Evolutionary conservation across 2,329 filamentous ascomycete genomes (phyloP).

Genomic region (Magnaporthiopsis incrustans): DNA sequence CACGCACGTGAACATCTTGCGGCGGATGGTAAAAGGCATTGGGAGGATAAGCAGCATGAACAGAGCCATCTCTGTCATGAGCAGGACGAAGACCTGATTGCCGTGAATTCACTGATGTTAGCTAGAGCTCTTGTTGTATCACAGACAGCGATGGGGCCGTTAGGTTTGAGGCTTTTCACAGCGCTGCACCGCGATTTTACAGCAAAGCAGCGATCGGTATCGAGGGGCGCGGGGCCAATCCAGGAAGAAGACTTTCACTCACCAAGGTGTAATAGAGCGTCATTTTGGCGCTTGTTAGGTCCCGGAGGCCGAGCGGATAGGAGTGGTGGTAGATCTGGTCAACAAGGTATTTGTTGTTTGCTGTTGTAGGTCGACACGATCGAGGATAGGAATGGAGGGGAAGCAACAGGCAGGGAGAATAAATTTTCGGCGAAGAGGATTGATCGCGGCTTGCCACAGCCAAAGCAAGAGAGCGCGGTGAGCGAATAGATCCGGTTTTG

Average conservation of each 20-base stretch:
- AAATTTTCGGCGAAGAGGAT: too few species aligned
- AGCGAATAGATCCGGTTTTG: not conserved
- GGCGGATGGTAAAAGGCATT: constrained; percentile 77
- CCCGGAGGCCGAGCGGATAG: not conserved
- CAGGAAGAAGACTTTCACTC: constrained; percentile 14
- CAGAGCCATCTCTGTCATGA: constrained; percentile 75
- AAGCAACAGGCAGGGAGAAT: not conserved
- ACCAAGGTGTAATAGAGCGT: constrained; percentile 52
- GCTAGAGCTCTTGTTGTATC: not conserved
- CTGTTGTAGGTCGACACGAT: not conserved
- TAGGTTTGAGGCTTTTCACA: not conserved
- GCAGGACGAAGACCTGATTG: constrained; percentile 68
- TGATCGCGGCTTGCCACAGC: not conserved
- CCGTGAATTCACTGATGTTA: constrained; percentile 4
- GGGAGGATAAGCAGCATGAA: constrained; percentile 78
- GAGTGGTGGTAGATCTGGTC: not conserved
- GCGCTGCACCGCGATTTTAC: not conserved
- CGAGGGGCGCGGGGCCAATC: not conserved
- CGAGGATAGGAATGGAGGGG: not conserved
- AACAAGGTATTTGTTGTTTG: not conserved
- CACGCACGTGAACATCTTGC: constrained; percentile 69
- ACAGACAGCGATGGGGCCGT: too few species aligned
- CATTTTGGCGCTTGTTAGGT: constrained; percentile 30
- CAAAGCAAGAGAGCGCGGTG: not conserved
- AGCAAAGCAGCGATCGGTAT: not conserved